These are phyloP conservation scores for Fomitopsis schrenkii DNA, from an alignment of 1,284 basidiomycete species.

Conservation along the genomic window DNA sequence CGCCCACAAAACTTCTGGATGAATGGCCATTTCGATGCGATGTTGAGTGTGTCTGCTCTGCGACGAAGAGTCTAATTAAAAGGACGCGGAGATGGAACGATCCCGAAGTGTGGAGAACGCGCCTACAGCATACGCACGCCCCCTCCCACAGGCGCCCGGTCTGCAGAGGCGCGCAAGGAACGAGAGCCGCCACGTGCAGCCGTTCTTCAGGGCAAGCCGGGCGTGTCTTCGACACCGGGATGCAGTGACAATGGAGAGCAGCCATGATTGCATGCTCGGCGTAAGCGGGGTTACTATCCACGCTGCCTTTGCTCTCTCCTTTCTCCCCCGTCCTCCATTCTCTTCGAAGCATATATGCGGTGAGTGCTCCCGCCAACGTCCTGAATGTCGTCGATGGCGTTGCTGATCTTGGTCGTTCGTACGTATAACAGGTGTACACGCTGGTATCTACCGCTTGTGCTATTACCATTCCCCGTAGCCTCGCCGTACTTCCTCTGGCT, in stretches of 20 bases:
- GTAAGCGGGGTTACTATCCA: not conserved
- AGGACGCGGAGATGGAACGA: conserved; percentile 24
- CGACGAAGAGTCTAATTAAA: conserved; percentile 9
- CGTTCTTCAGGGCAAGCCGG: conserved; percentile 5
- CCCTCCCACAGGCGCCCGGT: not conserved
- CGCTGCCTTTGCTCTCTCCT: not conserved
- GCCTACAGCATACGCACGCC: not conserved
- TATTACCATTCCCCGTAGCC: conserved; percentile 75
- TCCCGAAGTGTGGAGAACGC: conserved; percentile 34
- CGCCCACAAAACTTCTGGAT: conserved; percentile 90
- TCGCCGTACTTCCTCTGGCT: conserved; percentile 71
- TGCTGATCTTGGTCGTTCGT: too few species aligned
- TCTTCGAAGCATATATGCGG: not conserved
- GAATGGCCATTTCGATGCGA: conserved; percentile 38
- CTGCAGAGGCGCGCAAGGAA: not conserved
- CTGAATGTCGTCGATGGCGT: too few species aligned
- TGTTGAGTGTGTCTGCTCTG: conserved; percentile 11
- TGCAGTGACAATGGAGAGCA: not conserved
- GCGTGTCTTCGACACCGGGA: not conserved
- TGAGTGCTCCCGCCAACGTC: not conserved
- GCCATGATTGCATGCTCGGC: not conserved
- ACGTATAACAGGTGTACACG: conserved; percentile 62
- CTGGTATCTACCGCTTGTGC: conserved; percentile 74
- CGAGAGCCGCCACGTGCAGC: not conserved
- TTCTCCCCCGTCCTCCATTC: not conserved